phyloP scores from a whole-genome alignment of 345 rosid genomes.

The Populus davidiana region DNA sequence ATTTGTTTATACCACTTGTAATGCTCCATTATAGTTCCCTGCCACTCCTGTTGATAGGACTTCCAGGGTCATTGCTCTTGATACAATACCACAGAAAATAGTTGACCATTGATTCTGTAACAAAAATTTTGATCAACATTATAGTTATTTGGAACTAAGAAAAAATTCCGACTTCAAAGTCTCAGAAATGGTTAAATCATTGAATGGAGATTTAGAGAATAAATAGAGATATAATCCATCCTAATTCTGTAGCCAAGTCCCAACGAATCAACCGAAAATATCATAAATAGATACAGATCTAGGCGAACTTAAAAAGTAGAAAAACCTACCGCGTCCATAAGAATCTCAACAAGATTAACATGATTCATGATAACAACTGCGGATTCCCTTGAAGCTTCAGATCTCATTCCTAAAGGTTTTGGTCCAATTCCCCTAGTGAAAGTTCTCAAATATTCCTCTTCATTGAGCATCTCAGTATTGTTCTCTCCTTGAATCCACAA shows the following conservation, averaged over 20 bases:
- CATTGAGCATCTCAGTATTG: slow-evolving; percentile 52
- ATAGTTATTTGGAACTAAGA: background rate
- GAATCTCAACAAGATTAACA: slow-evolving; percentile 77
- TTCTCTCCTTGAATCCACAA: slow-evolving; percentile 61
- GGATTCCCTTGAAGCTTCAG: slow-evolving; percentile 87
- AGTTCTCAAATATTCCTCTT: slow-evolving; percentile 70
- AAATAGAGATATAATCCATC: too few species aligned
- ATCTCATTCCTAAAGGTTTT: slow-evolving; percentile 60
- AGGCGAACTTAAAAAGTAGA: background rate
- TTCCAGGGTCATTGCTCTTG: slow-evolving; percentile 87
- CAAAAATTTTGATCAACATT: background rate
- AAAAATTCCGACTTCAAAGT: background rate
- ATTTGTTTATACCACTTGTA: slow-evolving; percentile 72
- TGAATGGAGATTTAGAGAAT: background rate
- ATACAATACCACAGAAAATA: slow-evolving; percentile 82
- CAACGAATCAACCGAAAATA: background rate
- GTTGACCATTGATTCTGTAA: slow-evolving; percentile 80
- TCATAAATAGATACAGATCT: background rate
- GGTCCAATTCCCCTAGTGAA: slow-evolving; percentile 89
- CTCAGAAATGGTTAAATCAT: background rate
- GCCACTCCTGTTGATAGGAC: slow-evolving; percentile 94
- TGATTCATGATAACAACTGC: slow-evolving; percentile 82
- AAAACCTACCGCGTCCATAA: slow-evolving; percentile 82
- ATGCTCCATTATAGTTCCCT: slow-evolving; percentile 93
- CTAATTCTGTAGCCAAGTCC: background rate